Evolutionary conservation across 805 yeast species (phyloP).

Genomic region (Zygosaccharomyces bisporus): DNA sequence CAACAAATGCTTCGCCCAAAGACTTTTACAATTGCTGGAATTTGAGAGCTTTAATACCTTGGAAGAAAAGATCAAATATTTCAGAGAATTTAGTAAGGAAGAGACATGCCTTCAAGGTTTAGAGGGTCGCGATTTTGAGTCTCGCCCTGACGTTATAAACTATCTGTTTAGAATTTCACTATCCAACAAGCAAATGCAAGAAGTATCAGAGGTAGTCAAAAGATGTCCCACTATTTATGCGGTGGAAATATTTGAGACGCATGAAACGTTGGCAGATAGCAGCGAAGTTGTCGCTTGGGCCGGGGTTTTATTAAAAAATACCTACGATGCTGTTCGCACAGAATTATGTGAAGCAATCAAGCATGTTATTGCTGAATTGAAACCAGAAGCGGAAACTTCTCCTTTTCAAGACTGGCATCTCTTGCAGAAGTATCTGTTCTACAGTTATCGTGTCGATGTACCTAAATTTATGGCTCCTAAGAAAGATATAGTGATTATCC

Average conservation of each 20-base stretch:
- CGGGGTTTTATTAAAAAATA: conserved; percentile 7
- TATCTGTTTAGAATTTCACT: conserved; percentile 17
- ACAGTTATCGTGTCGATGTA: conserved; percentile 10
- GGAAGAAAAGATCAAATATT: conserved; percentile 12
- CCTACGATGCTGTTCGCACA: conserved; percentile 7
- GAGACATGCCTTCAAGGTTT: conserved; percentile 12
- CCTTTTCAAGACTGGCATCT: conserved; percentile 16
- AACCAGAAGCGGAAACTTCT: conserved; percentile 12
- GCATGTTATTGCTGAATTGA: conserved; percentile 12
- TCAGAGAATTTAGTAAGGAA: conserved; percentile 10
- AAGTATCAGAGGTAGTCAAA: conserved; percentile 9
- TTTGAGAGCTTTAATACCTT: conserved; percentile 13
- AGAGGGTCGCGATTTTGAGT: conserved; percentile 14
- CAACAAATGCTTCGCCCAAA: conserved; percentile 20
- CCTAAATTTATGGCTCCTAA: conserved; percentile 16
- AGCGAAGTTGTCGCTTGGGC: conserved; percentile 6
- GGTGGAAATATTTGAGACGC: conserved; percentile 14
- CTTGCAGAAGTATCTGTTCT: conserved; percentile 17
- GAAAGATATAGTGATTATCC: conserved; percentile 22
- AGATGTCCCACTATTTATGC: conserved; percentile 23
- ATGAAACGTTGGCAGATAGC: conserved; percentile 6
- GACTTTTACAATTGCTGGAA: conserved; percentile 17
- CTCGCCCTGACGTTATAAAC: conserved; percentile 13
- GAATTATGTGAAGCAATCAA: conserved; percentile 12
- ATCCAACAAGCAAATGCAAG: conserved; percentile 18